Percentiles rank a stretch among this genome's conserved stretches.
Evolutionary conservation across 208 protist species (phyloP).

Genomic region (Leishmania guyanensis): DNA sequence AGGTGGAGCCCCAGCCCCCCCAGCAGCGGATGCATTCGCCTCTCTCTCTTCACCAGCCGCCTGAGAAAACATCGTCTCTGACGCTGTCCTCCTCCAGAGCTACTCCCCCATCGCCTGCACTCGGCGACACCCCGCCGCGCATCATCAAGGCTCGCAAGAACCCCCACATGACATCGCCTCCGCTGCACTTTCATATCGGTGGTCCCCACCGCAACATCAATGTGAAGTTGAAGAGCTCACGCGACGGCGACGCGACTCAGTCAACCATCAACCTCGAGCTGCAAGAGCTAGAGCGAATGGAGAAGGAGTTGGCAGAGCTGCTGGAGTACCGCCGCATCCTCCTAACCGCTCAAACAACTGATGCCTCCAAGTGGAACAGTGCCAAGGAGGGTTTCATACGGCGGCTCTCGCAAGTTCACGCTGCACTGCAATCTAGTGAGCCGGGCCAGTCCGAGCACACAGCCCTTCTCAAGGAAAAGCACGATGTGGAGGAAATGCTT

Average conservation of each 20-base stretch:
- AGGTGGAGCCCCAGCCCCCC: constrained; percentile 17
- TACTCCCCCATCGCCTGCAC: not conserved
- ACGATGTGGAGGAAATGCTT: constrained; percentile 40
- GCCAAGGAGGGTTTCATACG: constrained; percentile 48
- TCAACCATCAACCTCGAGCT: constrained; percentile 56
- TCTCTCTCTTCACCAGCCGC: not conserved
- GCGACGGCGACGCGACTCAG: constrained; percentile 19
- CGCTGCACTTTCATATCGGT: not conserved
- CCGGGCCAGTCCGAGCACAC: constrained; percentile 4
- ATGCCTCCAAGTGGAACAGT: constrained; percentile 47
- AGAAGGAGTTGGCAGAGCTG: constrained; percentile 67
- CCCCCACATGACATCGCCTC: not conserved
- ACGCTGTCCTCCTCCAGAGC: constrained; percentile 6
- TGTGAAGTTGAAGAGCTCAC: not conserved
- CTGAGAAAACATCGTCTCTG: constrained; percentile 2
- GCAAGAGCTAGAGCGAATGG: constrained; percentile 42
- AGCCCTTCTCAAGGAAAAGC: constrained; percentile 30
- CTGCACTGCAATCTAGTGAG: constrained; percentile 24
- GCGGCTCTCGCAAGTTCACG: constrained; percentile 39
- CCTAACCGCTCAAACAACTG: constrained; percentile 25
- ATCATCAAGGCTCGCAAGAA: not conserved
- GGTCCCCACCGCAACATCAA: not conserved
- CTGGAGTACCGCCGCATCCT: constrained; percentile 44
- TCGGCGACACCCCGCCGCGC: constrained; percentile 6
- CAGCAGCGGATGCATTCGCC: not conserved